Conservation (phyloP, 495 filamentous ascomycete species). For the Penicillium paxilli region DNA sequence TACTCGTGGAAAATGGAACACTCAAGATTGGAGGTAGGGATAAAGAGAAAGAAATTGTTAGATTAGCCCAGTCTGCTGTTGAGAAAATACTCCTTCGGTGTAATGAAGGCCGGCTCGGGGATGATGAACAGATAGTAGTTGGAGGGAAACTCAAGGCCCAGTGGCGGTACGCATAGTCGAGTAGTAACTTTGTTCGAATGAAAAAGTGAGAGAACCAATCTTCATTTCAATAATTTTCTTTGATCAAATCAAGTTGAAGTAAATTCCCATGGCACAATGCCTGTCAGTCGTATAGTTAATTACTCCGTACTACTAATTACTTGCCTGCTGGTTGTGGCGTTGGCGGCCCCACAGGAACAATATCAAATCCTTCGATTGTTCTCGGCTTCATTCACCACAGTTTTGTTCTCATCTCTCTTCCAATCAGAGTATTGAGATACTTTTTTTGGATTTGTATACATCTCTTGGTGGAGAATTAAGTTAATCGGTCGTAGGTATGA, state of each 20-base stretch:
- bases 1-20: conserved; percentile 29
- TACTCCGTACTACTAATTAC: too few relatives aligned
- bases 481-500: too few relatives aligned
- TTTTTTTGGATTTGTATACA: too few relatives aligned
- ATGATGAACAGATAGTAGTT: background rate
- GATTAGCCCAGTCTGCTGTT: conserved; percentile 8
- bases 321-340: background rate
- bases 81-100: conserved; percentile 16
- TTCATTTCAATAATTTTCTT: too few relatives aligned
- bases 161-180: conserved; percentile 10
- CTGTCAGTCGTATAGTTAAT: too few relatives aligned
- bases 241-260: background rate
- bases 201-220: too few relatives aligned
- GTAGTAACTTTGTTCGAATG: too few relatives aligned
- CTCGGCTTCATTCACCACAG: background rate
- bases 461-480: too few relatives aligned
- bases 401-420: background rate
- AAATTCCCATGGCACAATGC: too few relatives aligned
- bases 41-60: conserved; percentile 18
- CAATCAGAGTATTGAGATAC: too few relatives aligned
- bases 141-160: conserved; percentile 6
- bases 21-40: conserved; percentile 16
- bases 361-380: conserved; percentile 12
- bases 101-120: conserved; percentile 10
- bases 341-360: conserved; percentile 16